A percentile compares a stretch with the other conserved stretches of the same genome.
Evolutionary conservation across 2,329 filamentous ascomycete genomes (phyloP).

Genomic region (Exophiala alcalophila): DNA sequence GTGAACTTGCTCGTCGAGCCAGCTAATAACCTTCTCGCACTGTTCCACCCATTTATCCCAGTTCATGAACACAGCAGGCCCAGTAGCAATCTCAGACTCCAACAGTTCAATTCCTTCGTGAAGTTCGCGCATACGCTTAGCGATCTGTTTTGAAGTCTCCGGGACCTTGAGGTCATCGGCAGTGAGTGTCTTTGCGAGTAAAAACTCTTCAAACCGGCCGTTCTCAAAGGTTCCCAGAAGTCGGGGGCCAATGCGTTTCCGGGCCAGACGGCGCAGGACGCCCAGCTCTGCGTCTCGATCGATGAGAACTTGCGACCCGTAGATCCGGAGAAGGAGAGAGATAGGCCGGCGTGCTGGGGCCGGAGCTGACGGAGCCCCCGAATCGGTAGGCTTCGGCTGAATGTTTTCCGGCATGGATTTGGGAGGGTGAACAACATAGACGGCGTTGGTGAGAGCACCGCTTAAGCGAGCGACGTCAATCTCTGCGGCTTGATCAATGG

Average conservation of each 20-base stretch:
- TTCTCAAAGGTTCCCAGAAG: slow-evolving; percentile 90
- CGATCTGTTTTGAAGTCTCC: slow-evolving; percentile 86
- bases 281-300: slow-evolving; percentile 86
- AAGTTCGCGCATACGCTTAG: slow-evolving; percentile 94
- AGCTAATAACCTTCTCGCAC: slow-evolving; percentile 52
- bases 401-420: slow-evolving; percentile 50
- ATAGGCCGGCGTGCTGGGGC: slow-evolving; percentile 35
- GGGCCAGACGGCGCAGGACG: slow-evolving; percentile 78
- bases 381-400: slow-evolving; percentile 23
- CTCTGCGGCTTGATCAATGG: slow-evolving; percentile 47
- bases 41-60: slow-evolving; percentile 88
- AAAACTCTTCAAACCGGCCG: slow-evolving; percentile 92
- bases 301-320: slow-evolving; percentile 91
- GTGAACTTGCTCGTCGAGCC: slow-evolving; percentile 58
- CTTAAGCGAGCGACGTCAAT: slow-evolving; percentile 57
- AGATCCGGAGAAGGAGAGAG: slow-evolving; percentile 85
- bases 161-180: slow-evolving; percentile 72
- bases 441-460: slow-evolving; percentile 91
- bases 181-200: slow-evolving; percentile 79
- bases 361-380: slow-evolving; percentile 16
- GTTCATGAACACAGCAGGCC: slow-evolving; percentile 82
- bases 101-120: slow-evolving; percentile 90
- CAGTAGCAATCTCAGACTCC: slow-evolving; percentile 70
- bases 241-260: slow-evolving; percentile 89
- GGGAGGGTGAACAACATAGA: slow-evolving; percentile 89